Percentiles rank a stretch among this genome's conserved stretches.
Conservation (phyloP, 805 yeast genomes). For the Ogataea wickerhamii region DNA sequence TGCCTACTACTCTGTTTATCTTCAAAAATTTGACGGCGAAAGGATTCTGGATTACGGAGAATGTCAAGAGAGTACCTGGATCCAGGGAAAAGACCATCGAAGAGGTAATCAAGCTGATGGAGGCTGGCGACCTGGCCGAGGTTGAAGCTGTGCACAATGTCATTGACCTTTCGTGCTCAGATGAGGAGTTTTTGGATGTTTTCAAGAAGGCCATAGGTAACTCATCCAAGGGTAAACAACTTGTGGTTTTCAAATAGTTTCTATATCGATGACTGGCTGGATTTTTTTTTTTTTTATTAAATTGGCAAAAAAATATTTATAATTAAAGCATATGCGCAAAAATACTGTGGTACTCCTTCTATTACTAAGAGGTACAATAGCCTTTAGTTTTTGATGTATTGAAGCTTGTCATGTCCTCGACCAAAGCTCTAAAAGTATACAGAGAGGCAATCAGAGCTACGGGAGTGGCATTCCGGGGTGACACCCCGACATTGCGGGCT, state of each 20-base stretch:
- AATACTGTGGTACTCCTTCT: no score
- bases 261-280: no score
- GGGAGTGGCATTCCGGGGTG: constrained; percentile 53
- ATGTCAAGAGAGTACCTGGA: constrained; percentile 56
- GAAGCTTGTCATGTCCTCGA: constrained; percentile 19
- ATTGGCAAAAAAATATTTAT: no score
- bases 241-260: constrained; percentile 24
- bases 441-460: constrained; percentile 67
- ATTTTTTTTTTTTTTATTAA: no score
- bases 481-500: constrained; percentile 46
- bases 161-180: constrained; percentile 29
- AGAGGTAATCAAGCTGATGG: constrained; percentile 54
- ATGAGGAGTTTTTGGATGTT: constrained; percentile 39
- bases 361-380: no score
- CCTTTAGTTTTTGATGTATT: no score
- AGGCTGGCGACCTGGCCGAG: constrained; percentile 50
- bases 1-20: constrained; percentile 85
- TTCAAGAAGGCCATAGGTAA: constrained; percentile 43
- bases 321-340: no score
- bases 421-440: constrained; percentile 44
- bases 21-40: constrained; percentile 82
- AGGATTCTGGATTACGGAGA: constrained; percentile 91
- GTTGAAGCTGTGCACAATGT: constrained; percentile 43
- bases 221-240: constrained; percentile 43
- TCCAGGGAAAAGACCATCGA: constrained; percentile 53